Base-by-base conservation (phyloP, 1,284 basidiomycete species). In the Leccinum huronense region DNA sequence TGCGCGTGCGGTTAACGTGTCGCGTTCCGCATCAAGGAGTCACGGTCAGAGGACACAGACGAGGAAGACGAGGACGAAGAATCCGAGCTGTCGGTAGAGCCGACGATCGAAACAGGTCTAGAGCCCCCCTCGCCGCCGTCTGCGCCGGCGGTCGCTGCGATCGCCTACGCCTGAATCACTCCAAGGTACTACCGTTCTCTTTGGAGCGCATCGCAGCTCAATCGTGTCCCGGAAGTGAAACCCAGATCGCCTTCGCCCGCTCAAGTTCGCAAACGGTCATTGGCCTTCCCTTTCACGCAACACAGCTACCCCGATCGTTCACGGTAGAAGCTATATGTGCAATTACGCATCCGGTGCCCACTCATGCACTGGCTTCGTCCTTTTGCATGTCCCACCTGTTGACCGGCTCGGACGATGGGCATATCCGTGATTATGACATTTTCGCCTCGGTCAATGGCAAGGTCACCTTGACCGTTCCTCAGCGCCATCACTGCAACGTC, bases 321-420 rank as follows among this genome's bases (percentile, higher is more conserved):
- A 89, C 89, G 3, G 90, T 98, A n/a, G 95, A 97, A 77, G 95
- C 96, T 14, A 87, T 97, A 65, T 94, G 92, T 67, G 95, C 94
- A 14, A 88, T 97, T 59, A 94, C 95, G 1, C 93, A 97, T 70
- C 93, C 94, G 1, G 86, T 86, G 3, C 89, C 94, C 3, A 94
- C 94, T 0, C 93, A 97, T 78, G 85, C 92, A 13, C 85, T 98
- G 27, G 89, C 94, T 1, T 82, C 92, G 5, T 93, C 93, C 0
- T 78, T 86, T n/a, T 97, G 96, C 77, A 88, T 94, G 82, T 88
- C 91, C 30, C 94, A 96, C 72, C 81, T 98, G 14, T 79, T 98
- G 57, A 95, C 95, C 4, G 96, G 95, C 48, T 94, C 93, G 10
- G 90, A 95, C 66, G 96, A 98, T 76, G 96, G 96, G 10, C 95